phyloP scores from a whole-genome alignment of 1,284 basidiomycete genomes.

The Malassezia nana region DNA sequence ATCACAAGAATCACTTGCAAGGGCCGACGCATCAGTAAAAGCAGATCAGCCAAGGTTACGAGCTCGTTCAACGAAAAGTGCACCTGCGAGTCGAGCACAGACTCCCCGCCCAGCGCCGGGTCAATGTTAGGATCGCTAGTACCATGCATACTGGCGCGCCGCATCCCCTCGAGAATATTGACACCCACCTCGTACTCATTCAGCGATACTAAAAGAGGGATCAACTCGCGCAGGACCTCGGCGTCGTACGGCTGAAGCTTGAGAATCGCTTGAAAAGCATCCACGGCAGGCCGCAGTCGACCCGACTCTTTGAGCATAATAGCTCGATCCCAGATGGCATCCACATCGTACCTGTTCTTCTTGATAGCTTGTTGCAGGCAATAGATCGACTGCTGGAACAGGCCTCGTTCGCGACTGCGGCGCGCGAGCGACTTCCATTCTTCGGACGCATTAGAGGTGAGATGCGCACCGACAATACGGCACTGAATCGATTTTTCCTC shows the following conservation, averaged over 20 bases:
- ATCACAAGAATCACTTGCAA: conserved; percentile 63
- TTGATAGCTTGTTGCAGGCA: conserved; percentile 76
- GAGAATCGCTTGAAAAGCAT: conserved; percentile 65
- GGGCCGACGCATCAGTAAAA: conserved; percentile 63
- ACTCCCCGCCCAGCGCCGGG: not conserved
- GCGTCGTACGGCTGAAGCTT: conserved; percentile 70
- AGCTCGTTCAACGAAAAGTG: conserved; percentile 50
- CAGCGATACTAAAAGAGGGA: conserved; percentile 65
- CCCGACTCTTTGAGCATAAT: conserved; percentile 68
- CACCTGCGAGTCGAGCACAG: not conserved
- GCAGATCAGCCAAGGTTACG: conserved; percentile 70
- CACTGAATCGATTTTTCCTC: conserved; percentile 63
- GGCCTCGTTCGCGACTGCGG: conserved; percentile 57
- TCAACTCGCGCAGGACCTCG: conserved; percentile 66
- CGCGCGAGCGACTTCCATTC: conserved; percentile 69
- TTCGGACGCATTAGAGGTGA: conserved; percentile 65
- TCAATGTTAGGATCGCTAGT: conserved; percentile 17
- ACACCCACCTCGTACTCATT: conserved; percentile 60
- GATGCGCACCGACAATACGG: conserved; percentile 78
- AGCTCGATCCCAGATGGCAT: conserved; percentile 82
- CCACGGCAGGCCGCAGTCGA: conserved; percentile 64
- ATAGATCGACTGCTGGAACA: conserved; percentile 76
- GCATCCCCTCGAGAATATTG: conserved; percentile 59
- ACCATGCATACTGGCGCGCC: conserved; percentile 50
- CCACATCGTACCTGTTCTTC: conserved; percentile 68